phyloP scores from a whole-genome alignment of 140 eudicot species.

The Eryngium alpinum region DNA sequence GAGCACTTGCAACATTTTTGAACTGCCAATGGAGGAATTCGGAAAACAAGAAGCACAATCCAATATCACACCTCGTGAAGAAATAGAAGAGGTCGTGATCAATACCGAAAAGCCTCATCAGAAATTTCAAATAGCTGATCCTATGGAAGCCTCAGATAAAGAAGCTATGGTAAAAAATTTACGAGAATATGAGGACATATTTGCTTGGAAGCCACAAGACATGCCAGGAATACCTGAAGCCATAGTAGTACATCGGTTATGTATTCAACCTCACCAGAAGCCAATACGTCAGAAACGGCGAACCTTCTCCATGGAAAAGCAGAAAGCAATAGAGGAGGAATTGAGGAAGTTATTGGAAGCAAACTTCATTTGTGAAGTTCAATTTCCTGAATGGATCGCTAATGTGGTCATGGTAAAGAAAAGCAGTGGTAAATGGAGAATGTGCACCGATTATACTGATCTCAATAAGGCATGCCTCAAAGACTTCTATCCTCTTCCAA shows the following conservation, averaged over 20 bases:
- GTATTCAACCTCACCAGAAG: not conserved
- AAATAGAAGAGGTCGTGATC: no score
- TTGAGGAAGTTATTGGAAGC: not conserved
- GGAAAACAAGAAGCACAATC: no score
- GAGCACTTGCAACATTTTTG: no score
- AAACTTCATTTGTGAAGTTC: not conserved
- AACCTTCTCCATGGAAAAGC: not conserved
- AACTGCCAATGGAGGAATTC: no score
- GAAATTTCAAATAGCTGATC: no score
- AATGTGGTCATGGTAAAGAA: not conserved
- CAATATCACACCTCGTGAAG: no score
- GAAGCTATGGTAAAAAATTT: no score
- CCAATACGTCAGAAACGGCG: not conserved
- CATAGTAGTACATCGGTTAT: no score
- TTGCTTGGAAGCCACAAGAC: no score
- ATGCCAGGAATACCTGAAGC: not conserved
- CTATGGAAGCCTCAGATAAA: no score
- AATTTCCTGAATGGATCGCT: not conserved
- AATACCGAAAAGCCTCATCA: no score
- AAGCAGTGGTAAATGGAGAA: not conserved
- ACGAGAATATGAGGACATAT: no score
- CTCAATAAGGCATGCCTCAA: not conserved
- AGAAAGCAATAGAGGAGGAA: not conserved
- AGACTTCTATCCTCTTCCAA: not conserved
- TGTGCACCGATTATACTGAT: not conserved